A percentile compares a stretch with the other conserved stretches of the same genome.
Evolutionary conservation across 495 filamentous ascomycete genomes (phyloP).

Genomic region (Trichoderma erinaceum): DNA sequence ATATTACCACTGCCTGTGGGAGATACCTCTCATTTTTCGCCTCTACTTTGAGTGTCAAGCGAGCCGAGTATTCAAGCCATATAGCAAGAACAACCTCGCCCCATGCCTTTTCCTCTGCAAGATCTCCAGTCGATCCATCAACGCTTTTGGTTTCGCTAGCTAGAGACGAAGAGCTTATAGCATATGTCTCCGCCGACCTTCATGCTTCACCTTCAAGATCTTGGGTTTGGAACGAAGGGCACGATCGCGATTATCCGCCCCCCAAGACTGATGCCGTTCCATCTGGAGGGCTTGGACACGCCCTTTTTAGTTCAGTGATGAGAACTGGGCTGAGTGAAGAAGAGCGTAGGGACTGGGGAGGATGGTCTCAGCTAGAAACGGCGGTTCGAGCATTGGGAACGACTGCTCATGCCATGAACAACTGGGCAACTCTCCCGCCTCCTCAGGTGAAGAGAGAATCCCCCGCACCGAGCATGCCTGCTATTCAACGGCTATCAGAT

Average conservation of each 20-base stretch:
- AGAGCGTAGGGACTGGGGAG: conserved; percentile 50
- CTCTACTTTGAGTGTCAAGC: conserved; percentile 53
- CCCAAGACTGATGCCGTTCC: conserved; percentile 13
- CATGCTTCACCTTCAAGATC: conserved; percentile 72
- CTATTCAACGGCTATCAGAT: conserved; percentile 13
- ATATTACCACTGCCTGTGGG: conserved; percentile 72
- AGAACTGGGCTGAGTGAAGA: conserved; percentile 36
- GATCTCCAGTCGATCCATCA: conserved; percentile 24
- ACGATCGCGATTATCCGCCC: background rate
- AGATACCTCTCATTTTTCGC: conserved; percentile 82
- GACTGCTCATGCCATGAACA: background rate
- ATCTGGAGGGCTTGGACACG: conserved; percentile 21
- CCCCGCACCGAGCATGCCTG: background rate
- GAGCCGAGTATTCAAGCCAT: conserved; percentile 39
- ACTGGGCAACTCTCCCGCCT: conserved; percentile 13
- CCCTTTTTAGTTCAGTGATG: conserved; percentile 23
- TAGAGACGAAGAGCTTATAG: conserved; percentile 86
- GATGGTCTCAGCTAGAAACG: conserved; percentile 46
- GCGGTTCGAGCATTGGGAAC: conserved; percentile 27
- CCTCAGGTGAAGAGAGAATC: conserved; percentile 11
- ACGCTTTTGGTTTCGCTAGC: conserved; percentile 44
- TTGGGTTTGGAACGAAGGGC: conserved; percentile 60
- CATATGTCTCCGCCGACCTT: conserved; percentile 82
- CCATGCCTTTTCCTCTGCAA: conserved; percentile 12
- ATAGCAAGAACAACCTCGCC: conserved; percentile 26